phyloP scores from a whole-genome alignment of 148 eudicot species.

The Tetragonia tetragonoides region DNA sequence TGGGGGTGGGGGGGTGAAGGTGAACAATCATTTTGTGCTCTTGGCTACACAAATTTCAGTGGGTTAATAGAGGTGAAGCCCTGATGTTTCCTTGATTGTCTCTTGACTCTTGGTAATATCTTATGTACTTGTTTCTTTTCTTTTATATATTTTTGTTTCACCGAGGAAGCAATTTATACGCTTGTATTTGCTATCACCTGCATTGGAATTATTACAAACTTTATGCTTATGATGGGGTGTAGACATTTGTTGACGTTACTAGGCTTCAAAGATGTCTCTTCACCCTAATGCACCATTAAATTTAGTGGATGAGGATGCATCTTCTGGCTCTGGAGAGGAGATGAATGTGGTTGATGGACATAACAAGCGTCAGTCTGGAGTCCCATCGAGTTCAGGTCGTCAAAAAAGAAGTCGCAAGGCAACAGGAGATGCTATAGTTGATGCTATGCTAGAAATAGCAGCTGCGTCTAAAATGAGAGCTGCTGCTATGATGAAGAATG shows the following conservation, averaged over 20 bases:
- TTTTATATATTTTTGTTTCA: background rate
- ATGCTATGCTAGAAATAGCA: conserved; percentile 81
- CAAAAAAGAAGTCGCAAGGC: conserved; percentile 77
- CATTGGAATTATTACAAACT: conserved; percentile 4
- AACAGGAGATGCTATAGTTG: conserved; percentile 69
- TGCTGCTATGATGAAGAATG: conserved; percentile 58
- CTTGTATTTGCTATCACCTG: background rate
- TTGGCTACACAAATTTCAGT: background rate
- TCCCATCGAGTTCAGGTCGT: conserved; percentile 39
- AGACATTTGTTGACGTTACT: conserved; percentile 32
- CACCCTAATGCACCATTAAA: conserved; percentile 38
- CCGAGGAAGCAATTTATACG: background rate
- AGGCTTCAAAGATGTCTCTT: conserved; percentile 50
- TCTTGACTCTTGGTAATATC: background rate
- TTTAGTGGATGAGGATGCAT: conserved; percentile 58
- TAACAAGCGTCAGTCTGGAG: conserved; percentile 42
- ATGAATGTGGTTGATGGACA: conserved; percentile 56
- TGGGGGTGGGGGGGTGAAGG: background rate
- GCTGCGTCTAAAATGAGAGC: conserved; percentile 80
- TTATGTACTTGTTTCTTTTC: background rate
- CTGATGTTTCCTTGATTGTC: background rate
- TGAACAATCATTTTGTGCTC: background rate
- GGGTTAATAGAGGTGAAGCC: background rate
- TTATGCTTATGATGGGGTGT: conserved; percentile 41
- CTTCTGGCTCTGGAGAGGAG: conserved; percentile 77